Base-by-base conservation (phyloP, 2,329 filamentous ascomycete species). In the Chrysoporthe austroafricana region DNA sequence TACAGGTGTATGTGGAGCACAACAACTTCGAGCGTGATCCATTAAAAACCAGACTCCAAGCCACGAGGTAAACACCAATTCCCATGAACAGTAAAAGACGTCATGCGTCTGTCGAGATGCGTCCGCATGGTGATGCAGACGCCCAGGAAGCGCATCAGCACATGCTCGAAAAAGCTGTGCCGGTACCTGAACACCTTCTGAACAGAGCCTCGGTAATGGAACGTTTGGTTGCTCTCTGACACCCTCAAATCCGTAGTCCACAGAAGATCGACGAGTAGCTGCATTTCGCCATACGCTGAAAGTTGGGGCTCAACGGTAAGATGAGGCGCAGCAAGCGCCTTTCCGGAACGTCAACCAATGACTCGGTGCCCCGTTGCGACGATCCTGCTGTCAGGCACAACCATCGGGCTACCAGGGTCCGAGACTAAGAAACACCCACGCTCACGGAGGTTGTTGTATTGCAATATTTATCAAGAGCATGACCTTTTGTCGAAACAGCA, bases 191-290 rank as follows among this genome's bases (percentile, higher is more conserved):
- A 34, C 18, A 56, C 34, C 34, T 42, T 46, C 46, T 42, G n/a
- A 56, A 42, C 13, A 42, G 32, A n/a, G 39, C 62, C 62, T 63
- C 62, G 62, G 62, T n/a, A 56, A 14, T 32, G 14, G 34, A 32
- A 11, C n/a, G 36, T n/a, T 11, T 63, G 62, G 39, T 42, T 54
- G 7, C 62, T 63, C 1, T 36, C 36, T 4, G 36, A 56, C 62
- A 63, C 62, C 62, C 36, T 54, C 44, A 16, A 21, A 5, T 18
- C 14, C 4, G n/a, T 43, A 42, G 34, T n/a, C 7, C 36, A 54
- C 34, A 18, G 36, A 54, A 34, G 26, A 34, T 54, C 50, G 9
- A 14, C 50, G 4, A 54, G 26, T 54, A 54, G 26, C 21, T 4
- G 13, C 21, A 54, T 9, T 6, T 26, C 4, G 26, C 50, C 13